These are phyloP conservation scores for Tuber magnatum DNA, from an alignment of 495 filamentous ascomycete genomes.

Conservation along the genomic window DNA sequence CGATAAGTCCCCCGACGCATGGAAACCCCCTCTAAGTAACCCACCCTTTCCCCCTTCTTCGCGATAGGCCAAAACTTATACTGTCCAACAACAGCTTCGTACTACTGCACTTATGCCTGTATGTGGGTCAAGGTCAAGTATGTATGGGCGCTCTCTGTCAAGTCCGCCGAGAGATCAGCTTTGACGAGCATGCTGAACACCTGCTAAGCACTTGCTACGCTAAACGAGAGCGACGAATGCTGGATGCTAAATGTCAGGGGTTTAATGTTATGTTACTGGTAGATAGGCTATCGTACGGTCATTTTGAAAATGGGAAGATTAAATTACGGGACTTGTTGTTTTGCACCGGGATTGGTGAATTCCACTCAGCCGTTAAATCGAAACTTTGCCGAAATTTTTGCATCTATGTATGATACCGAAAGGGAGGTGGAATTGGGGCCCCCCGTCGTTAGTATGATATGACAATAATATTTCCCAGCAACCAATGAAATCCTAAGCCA, in stretches of 20 bases:
- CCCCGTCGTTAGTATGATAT: not conserved
- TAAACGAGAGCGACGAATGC: not conserved
- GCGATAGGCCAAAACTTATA: constrained; percentile 12
- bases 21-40: constrained; percentile 61
- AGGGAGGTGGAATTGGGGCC: not conserved
- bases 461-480: not conserved
- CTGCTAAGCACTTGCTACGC: no score
- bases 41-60: not conserved
- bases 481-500: not conserved
- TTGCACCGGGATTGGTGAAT: not conserved
- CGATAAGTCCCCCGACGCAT: constrained; percentile 60
- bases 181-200: constrained; percentile 57
- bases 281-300: not conserved
- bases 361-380: not conserved
- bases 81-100: constrained; percentile 44
- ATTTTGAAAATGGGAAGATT: not conserved
- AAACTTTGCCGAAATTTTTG: not conserved
- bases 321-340: not conserved
- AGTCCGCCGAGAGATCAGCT: constrained; percentile 55
- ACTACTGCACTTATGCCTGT: constrained; percentile 66
- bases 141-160: constrained; percentile 54
- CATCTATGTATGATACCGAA: no score
- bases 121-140: constrained; percentile 66
- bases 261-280: not conserved
- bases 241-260: not conserved